phyloP scores from a whole-genome alignment of 768 basidiomycete species.

The Leccinum boreale region DNA sequence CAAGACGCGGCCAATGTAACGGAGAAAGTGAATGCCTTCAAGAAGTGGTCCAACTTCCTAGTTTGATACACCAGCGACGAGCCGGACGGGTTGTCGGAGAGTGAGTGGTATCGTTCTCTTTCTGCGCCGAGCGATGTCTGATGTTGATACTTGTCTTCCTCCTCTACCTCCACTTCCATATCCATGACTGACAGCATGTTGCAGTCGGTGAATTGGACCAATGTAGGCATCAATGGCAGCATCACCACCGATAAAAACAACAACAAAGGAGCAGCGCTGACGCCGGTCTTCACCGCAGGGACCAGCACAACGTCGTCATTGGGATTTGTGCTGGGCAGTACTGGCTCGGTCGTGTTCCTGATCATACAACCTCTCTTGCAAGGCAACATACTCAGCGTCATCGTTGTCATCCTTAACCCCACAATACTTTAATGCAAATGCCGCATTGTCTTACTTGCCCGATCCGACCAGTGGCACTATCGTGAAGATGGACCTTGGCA shows the following conservation, averaged over 20 bases:
- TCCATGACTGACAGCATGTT: slow-evolving; percentile 22
- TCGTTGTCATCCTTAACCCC: too few relatives aligned
- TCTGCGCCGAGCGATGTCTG: neutral
- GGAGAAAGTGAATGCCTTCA: slow-evolving; percentile 64
- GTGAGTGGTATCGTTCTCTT: slow-evolving; percentile 22
- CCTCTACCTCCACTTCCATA: too few relatives aligned
- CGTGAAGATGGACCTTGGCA: too few relatives aligned
- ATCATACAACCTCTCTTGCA: too few relatives aligned
- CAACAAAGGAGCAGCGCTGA: too few relatives aligned
- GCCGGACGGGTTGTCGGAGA: slow-evolving; percentile 52
- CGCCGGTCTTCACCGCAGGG: slow-evolving; percentile 14
- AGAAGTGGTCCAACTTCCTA: slow-evolving; percentile 62
- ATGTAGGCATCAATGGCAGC: slow-evolving; percentile 20
- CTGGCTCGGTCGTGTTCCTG: slow-evolving; percentile 21
- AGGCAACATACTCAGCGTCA: too few relatives aligned
- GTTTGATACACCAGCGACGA: slow-evolving; percentile 74
- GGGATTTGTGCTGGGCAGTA: slow-evolving; percentile 13
- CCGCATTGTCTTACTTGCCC: too few relatives aligned
- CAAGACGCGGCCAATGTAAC: slow-evolving; percentile 57
- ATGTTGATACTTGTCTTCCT: neutral
- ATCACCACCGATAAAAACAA: neutral
- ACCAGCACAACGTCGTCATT: slow-evolving; percentile 2
- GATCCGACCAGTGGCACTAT: too few relatives aligned
- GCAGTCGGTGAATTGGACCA: slow-evolving; percentile 31
- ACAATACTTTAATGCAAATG: too few relatives aligned